Base-by-base conservation (phyloP, 2,329 filamentous ascomycete genomes). In the Alternaria atra region DNA sequence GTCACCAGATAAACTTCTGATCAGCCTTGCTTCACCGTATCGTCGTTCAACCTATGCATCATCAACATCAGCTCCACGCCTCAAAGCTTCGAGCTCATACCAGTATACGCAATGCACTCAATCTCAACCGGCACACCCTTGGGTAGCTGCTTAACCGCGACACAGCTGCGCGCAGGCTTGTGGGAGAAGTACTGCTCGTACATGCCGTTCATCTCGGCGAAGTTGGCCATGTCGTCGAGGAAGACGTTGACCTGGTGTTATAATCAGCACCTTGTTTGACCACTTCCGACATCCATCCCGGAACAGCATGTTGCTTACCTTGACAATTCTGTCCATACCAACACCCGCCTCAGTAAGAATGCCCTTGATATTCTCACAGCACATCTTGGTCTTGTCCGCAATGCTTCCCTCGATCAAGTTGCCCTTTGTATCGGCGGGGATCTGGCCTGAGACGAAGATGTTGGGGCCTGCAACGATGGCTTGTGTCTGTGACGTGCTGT, bases 121-220 rank as follows among this genome's bases (percentile, higher is more conserved):
- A 97, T 95, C 85, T 97, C 93, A 25, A 97, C 89, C 61, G 93
- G 89, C 42, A 93, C 93, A 58, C 89, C 89, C 85, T 94, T 93
- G 63, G 93, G 93, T 66, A 97, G 86, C 71, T 91, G 89, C 85
- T 95, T 94, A 67, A 96, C 94, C 5, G 93, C 93, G 55, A 97
- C 92, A 77, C 93, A 97, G 82, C 90, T 93, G 70, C 92, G 87
- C n/a, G 92, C 91, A 20, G 93, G 93, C 86, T 93, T 94, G 82
- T 92, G 90, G 61, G 85, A 71, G 80, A 92, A 94, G 85, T 89
- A 93, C 81, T 93, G 90, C 79, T 89, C 90, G 79, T 95, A 97
- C 75, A 92, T 90, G 68, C 85, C 85, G 81, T 97, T 97, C 91
- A 97, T 93, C 77, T 89, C 88, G 51, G 86, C 89, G 77, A 98